These are phyloP conservation scores for Penicillium desertorum DNA, from an alignment of 495 filamentous ascomycete genomes.

Conservation along the genomic window DNA sequence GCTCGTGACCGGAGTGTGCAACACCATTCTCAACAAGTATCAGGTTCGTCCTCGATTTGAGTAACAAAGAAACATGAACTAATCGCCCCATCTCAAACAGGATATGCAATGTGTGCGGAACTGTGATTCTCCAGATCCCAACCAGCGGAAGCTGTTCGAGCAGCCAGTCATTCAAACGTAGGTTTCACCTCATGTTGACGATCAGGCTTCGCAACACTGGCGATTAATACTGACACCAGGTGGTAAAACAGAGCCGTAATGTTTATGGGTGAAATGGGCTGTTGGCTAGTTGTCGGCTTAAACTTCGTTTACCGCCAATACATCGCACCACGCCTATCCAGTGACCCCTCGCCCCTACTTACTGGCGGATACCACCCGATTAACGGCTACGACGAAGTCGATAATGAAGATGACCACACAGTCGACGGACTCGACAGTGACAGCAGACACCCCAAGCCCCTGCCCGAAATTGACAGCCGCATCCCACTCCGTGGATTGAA, in stretches of 20 bases:
- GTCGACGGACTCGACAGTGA: slow-evolving; percentile 30
- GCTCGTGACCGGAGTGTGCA: slow-evolving; percentile 89
- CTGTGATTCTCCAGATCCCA: slow-evolving; percentile 75
- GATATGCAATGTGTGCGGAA: slow-evolving; percentile 95
- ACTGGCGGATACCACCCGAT: slow-evolving; percentile 66
- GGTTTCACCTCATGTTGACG: slow-evolving; percentile 16
- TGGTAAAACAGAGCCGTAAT: slow-evolving; percentile 62
- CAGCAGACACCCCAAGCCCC: slow-evolving; percentile 50
- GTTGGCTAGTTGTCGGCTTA: slow-evolving; percentile 78
- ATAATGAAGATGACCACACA: slow-evolving; percentile 48
- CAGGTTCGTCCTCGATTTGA: slow-evolving; percentile 57
- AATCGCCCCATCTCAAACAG: slow-evolving; percentile 39
- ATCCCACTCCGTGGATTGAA: slow-evolving; percentile 66
- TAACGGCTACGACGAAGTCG: slow-evolving; percentile 42
- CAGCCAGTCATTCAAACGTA: slow-evolving; percentile 95
- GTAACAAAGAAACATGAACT: neutral
- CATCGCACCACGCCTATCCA: slow-evolving; percentile 36
- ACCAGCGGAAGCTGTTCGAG: slow-evolving; percentile 67
- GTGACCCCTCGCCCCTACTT: slow-evolving; percentile 43
- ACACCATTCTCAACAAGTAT: slow-evolving; percentile 95
- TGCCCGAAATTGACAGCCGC: slow-evolving; percentile 45
- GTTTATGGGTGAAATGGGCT: slow-evolving; percentile 91
- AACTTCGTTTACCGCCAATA: slow-evolving; percentile 64
- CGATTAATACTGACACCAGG: neutral
- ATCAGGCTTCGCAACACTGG: neutral